phyloP scores from a whole-genome alignment of 2,329 filamentous ascomycete species.

The Fonsecaea multimorphosa region DNA sequence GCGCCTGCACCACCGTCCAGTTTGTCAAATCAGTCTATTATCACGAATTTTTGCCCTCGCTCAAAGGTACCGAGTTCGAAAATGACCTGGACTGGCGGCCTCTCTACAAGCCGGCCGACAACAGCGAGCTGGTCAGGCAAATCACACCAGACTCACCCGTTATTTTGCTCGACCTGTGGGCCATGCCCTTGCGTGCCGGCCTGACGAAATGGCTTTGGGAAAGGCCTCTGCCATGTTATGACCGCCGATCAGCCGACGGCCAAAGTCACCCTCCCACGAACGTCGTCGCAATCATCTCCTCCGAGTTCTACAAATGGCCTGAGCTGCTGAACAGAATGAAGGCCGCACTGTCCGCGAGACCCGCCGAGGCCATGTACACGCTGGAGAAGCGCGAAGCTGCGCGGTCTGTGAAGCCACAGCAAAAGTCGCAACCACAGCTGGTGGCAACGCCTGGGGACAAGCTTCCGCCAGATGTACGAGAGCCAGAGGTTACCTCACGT shows the following conservation, averaged over 20 bases:
- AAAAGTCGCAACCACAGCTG: slow-evolving; percentile 8
- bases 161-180: slow-evolving; percentile 81
- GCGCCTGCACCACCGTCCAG: slow-evolving; percentile 74
- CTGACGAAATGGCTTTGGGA: slow-evolving; percentile 68
- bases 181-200: slow-evolving; percentile 70
- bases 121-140: slow-evolving; percentile 66
- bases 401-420: slow-evolving; percentile 3
- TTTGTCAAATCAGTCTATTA: slow-evolving; percentile 79
- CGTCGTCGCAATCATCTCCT: slow-evolving; percentile 73
- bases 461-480: neutral
- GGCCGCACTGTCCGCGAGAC: slow-evolving; percentile 66
- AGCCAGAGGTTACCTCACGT: slow-evolving; percentile 6
- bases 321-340: slow-evolving; percentile 74
- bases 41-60: slow-evolving; percentile 47
- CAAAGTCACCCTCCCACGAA: slow-evolving; percentile 45
- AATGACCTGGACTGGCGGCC: slow-evolving; percentile 52
- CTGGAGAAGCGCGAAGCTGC: slow-evolving; percentile 25
- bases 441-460: slow-evolving; percentile 20
- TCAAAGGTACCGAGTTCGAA: slow-evolving; percentile 33
- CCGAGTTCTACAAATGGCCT: slow-evolving; percentile 79
- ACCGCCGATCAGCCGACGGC: slow-evolving; percentile 51
- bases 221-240: slow-evolving; percentile 75
- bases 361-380: slow-evolving; percentile 43
- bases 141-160: slow-evolving; percentile 71
- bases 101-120: slow-evolving; percentile 64